Base-by-base conservation (phyloP, 1,139 yeast species). In the Arxiozyma heterogenica region DNA sequence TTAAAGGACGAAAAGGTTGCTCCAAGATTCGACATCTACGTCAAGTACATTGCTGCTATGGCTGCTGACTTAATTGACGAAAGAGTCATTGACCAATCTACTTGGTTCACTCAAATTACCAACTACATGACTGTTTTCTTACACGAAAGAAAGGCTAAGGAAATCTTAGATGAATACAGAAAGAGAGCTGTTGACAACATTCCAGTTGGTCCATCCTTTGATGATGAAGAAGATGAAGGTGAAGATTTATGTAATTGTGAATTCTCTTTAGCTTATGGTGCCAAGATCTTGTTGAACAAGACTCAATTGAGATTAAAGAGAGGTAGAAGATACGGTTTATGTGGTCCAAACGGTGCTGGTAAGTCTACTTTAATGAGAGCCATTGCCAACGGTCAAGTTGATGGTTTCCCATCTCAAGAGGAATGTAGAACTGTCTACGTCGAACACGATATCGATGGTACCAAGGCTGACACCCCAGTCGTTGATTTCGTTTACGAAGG, bases 331-430 rank as follows among this genome's bases (percentile, higher is more conserved):
- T 93, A 93, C 75, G 98, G 98, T 89, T 83, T 93, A 69, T 91
- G 97, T 82, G 98, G 98, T 80, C 97, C 98, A 73, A 93, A 93
- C 79, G 98, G 98, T 86, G 96, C 98, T 71, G 98, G 98, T 87
- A 93, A 93, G 81, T 93, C 98, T 66, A 93, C 98, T 68, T 85
- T 93, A 77, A 90, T 93, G 98, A 89, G 97, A 83, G 98, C 98
- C 69, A 88, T 93, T 78, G 98, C 98, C 67, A 91, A 93, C 80
- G 98, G 98, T 76, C 98, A 93, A 83, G 97, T 93, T 72, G 98
- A 93, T 75, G 98, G 98, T 77, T 93, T 93, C 96, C 98, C 98
- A 80, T 78, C 94, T 69, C 96, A 90, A 79, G 95, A 88, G 55
- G 97, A 89, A 80, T 89, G 96, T 80, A 89, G 90, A 83, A 93